Evolutionary conservation across 2,329 filamentous ascomycete genomes (phyloP).

Genomic region (Colletotrichum magnum): DNA sequence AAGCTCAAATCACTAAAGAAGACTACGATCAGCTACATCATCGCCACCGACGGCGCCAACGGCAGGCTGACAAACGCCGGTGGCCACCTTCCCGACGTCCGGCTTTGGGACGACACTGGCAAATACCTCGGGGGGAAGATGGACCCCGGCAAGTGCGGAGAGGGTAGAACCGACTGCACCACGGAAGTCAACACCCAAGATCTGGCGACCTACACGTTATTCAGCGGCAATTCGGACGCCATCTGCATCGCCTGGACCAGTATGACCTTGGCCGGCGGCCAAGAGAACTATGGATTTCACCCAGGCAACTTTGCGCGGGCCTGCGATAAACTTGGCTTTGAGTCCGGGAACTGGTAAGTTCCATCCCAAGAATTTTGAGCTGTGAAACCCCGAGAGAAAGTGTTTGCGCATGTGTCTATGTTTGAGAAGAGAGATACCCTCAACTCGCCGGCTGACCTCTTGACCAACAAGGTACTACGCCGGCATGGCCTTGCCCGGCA

Average conservation of each 20-base stretch:
- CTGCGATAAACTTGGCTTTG: constrained; percentile 40
- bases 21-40: constrained; percentile 31
- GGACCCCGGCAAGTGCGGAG: constrained; percentile 42
- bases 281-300: constrained; percentile 43
- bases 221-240: constrained; percentile 46
- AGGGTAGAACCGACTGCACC: constrained; percentile 43
- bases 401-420: no score
- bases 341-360: background rate
- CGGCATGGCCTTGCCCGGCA: constrained; percentile 41
- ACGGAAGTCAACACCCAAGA: constrained; percentile 40
- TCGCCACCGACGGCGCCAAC: constrained; percentile 39
- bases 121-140: constrained; percentile 43
- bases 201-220: constrained; percentile 44
- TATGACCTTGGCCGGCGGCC: constrained; percentile 41
- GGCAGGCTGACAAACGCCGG: constrained; percentile 43
- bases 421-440: no score
- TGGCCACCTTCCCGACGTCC: constrained; percentile 46
- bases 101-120: constrained; percentile 46
- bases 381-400: background rate
- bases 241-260: constrained; percentile 45
- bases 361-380: no score
- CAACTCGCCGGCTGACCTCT: background rate
- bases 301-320: constrained; percentile 45
- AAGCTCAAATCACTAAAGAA: background rate
- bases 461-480: constrained; percentile 45